Evolutionary conservation across 495 filamentous ascomycete genomes (phyloP), one percentile per base, ranked within the genome.

Genomic region (Usnea hakonensis): DNA sequence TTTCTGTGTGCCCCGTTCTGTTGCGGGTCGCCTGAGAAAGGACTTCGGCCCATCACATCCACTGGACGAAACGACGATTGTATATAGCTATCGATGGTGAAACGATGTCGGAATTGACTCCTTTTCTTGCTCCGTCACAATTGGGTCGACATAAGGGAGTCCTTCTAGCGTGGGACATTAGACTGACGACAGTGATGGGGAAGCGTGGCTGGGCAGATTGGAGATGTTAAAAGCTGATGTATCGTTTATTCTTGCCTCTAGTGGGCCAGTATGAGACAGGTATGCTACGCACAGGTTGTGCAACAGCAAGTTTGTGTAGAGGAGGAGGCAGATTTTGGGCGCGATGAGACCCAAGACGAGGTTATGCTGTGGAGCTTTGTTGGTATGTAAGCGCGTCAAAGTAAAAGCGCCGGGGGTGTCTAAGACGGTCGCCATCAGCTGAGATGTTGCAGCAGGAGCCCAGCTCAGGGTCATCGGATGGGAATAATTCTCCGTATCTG

Each of bases 11-110:
- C 43, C 8, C 46, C 55, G 55, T 61, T 62, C 14, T 67, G 65
- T 37, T 65, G 65, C 43, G 62, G 30, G 28, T 63, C 60, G 23
- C 62, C 63, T 28, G 62, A 58, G 23, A 62, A 65, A 23, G 68
- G 66, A 56, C 68, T 68, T 37, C 61, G 63, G 37, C 63, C 54
- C 62, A 69, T 69, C 33, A 33, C 58, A 10, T 33, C 21, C 41
- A 35, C 62, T 56, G 46, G 26, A 16, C 0, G 26, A 23, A 28
- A 14, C 46, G 23, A 50, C 9, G 43, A 26, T 14, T 50, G 23
- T 9, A 30, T 16, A 6, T 28, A 6, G 1, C 1, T 16, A 4
- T 5, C 11, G 5, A 14, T 28, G 30, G 7, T 11, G 5, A 26
- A 30, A 26, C 13, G 26, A 5, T 50, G 13, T 17, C 26, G 30